These are phyloP conservation scores for Arbutus unedo DNA, from an alignment of 148 eudicot genomes.

Conservation along the genomic window DNA sequence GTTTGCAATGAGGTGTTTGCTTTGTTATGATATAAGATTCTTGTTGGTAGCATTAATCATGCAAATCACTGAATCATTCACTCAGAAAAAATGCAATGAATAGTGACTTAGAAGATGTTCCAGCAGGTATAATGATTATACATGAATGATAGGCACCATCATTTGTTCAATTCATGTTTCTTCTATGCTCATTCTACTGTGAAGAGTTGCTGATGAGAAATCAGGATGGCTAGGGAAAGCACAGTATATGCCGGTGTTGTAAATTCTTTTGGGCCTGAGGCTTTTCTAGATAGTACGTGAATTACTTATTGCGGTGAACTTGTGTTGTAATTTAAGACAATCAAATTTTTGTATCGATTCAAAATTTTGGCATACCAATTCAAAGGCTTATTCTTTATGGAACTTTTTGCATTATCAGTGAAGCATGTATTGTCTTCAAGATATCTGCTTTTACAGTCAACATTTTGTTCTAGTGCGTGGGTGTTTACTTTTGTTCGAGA, in stretches of 20 bases:
- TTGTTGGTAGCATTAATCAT: background rate
- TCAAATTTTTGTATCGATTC: background rate
- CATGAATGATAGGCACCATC: background rate
- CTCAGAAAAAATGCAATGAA: background rate
- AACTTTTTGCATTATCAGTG: background rate
- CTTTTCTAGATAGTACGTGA: background rate
- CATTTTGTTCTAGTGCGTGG: background rate
- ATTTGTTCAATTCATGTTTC: background rate
- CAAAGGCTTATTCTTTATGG: background rate
- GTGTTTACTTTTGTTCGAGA: background rate
- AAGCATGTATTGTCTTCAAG: background rate
- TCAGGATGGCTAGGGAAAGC: too few relatives aligned
- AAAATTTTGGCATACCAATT: background rate
- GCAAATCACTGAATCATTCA: background rate
- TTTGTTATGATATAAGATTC: background rate
- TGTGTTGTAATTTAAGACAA: background rate
- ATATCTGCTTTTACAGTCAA: background rate
- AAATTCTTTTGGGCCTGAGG: too few relatives aligned
- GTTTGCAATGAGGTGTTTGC: background rate
- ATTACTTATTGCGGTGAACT: background rate
- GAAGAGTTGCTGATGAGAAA: background rate
- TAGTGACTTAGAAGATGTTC: background rate
- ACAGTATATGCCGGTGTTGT: too few relatives aligned
- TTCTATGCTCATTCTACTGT: background rate
- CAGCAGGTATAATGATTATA: background rate